Percentiles rank a stretch among this genome's conserved stretches.
Conservation (phyloP, 2,329 filamentous ascomycete species). For the Cephalotrichum gorgonifer region DNA sequence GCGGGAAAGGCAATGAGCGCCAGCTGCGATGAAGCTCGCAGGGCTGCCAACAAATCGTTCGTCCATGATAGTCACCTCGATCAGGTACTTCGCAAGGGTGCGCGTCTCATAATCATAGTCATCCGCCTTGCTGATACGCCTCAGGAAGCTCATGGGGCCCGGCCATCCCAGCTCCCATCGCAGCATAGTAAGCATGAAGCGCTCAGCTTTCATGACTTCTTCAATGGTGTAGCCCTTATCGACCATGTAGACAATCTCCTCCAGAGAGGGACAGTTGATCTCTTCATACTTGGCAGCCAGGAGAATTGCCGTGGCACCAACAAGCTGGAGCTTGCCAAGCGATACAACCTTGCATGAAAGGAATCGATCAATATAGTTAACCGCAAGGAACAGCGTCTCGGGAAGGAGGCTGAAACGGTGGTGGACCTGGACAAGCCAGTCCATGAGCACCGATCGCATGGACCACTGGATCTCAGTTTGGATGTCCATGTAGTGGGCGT, state of each 20-base stretch:
- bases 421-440: slow-evolving; percentile 96
- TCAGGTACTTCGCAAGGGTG: slow-evolving; percentile 93
- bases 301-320: slow-evolving; percentile 90
- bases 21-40: slow-evolving; percentile 83
- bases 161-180: slow-evolving; percentile 94
- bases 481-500: slow-evolving; percentile 90
- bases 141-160: slow-evolving; percentile 97
- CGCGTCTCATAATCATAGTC: slow-evolving; percentile 94
- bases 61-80: slow-evolving; percentile 95
- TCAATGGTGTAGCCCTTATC: slow-evolving; percentile 81
- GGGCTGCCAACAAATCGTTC: slow-evolving; percentile 89
- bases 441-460: slow-evolving; percentile 94
- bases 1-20: slow-evolving; percentile 83
- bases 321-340: slow-evolving; percentile 86
- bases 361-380: slow-evolving; percentile 97
- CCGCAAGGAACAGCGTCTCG: slow-evolving; percentile 87
- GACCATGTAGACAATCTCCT: slow-evolving; percentile 98
- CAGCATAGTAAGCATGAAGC: slow-evolving; percentile 96
- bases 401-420: slow-evolving; percentile 82
- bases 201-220: slow-evolving; percentile 93
- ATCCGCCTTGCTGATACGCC: slow-evolving; percentile 95
- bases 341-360: slow-evolving; percentile 92
- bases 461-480: slow-evolving; percentile 99
- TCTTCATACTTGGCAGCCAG: slow-evolving; percentile 98
- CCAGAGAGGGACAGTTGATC: slow-evolving; percentile 91